phyloP scores from a whole-genome alignment of 257 asterid species.

The Gynochthodes officinalis region DNA sequence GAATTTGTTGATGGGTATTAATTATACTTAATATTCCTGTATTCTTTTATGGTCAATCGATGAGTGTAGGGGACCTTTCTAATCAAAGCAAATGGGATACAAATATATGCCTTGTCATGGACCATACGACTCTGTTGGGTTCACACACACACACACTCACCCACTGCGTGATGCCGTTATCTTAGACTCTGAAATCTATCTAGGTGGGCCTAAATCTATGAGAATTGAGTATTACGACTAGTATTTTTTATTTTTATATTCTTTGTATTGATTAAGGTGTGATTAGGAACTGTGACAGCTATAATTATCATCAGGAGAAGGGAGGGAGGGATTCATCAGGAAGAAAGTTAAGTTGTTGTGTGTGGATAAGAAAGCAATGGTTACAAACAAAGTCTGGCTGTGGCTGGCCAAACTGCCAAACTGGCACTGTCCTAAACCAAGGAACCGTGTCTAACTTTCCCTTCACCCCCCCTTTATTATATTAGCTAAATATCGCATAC shows the following conservation, averaged over 20 bases:
- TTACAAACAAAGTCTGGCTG: not conserved
- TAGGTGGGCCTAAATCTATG: constrained; percentile 14
- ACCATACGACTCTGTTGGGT: constrained; percentile 12
- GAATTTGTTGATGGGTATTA: too few relatives aligned
- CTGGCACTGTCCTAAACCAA: not conserved
- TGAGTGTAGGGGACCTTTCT: too few relatives aligned
- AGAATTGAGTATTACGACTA: too few relatives aligned
- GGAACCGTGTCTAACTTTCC: constrained; percentile 15
- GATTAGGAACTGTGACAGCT: not conserved
- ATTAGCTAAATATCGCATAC: too few relatives aligned
- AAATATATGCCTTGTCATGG: constrained; percentile 10
- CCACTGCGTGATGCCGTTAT: constrained; percentile 24
- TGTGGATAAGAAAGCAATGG: constrained; percentile 17
- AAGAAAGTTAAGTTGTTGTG: too few relatives aligned
- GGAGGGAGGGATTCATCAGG: too few relatives aligned
- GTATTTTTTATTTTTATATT: too few relatives aligned
- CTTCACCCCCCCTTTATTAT: not conserved
- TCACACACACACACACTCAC: constrained; percentile 14
- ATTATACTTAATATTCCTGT: too few relatives aligned
- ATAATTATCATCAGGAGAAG: constrained; percentile 5
- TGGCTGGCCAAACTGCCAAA: not conserved
- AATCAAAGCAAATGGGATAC: too few relatives aligned
- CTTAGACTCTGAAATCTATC: constrained; percentile 21
- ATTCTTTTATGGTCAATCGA: too few relatives aligned
- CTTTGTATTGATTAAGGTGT: not conserved